Conservation (phyloP, 2,329 filamentous ascomycete species). For the Diplodia intermedia region DNA sequence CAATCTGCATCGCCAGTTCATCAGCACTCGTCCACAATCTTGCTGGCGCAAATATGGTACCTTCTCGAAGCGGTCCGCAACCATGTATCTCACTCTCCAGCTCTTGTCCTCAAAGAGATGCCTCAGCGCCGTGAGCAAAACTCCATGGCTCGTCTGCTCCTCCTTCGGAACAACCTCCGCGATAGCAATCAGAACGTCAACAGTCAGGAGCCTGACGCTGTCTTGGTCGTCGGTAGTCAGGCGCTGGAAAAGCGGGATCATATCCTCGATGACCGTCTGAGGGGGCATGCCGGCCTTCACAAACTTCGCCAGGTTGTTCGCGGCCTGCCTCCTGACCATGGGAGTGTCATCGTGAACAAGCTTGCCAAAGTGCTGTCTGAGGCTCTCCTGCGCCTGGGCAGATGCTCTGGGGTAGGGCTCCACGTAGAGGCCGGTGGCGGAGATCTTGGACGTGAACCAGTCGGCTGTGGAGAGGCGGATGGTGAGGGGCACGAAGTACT, state of each 20-base stretch:
- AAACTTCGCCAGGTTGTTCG: conserved; percentile 95
- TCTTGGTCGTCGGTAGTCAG: conserved; percentile 96
- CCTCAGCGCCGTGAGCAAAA: conserved; percentile 86
- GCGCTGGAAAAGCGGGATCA: conserved; percentile 98
- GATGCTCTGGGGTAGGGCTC: conserved; percentile 92
- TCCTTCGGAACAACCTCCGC: conserved; percentile 98
- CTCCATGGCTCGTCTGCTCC: conserved; percentile 94
- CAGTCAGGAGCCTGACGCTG: conserved; percentile 92
- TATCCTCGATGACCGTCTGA: conserved; percentile 91
- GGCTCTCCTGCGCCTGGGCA: conserved; percentile 83
- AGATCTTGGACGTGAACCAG: conserved; percentile 99
- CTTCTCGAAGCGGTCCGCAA: conserved; percentile 98
- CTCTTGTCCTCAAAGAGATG: conserved; percentile 99
- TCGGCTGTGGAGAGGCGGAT: conserved; percentile 97
- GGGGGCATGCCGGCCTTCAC: conserved; percentile 90
- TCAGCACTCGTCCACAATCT: conserved; percentile 38
- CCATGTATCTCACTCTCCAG: conserved; percentile 99
- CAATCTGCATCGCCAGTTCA: conserved; percentile 70
- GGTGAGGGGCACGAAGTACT: conserved; percentile 95
- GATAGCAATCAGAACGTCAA: conserved; percentile 94
- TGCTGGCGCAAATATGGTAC: conserved; percentile 52
- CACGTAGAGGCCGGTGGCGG: conserved; percentile 93
- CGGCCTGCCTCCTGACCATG: conserved; percentile 96
- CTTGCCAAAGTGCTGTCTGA: conserved; percentile 88
- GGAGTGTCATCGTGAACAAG: conserved; percentile 98